These are phyloP conservation scores for Globisporangium spiculum DNA, from an alignment of 352 stramenopile species.

Conservation along the genomic window DNA sequence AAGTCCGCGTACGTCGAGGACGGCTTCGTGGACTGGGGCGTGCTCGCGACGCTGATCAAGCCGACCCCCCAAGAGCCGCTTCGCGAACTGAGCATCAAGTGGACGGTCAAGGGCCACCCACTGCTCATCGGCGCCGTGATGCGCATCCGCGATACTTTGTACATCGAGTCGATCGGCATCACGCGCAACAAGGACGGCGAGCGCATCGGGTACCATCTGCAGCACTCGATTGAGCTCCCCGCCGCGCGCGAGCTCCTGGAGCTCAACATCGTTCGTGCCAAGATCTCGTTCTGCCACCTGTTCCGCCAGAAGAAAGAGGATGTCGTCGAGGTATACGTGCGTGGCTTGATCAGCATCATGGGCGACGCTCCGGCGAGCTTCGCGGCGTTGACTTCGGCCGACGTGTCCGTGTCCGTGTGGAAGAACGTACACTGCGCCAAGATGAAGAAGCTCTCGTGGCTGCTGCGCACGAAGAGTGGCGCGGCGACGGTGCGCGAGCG, in stretches of 20 bases:
- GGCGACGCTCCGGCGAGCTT: slow-evolving; percentile 29
- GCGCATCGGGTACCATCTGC: slow-evolving; percentile 53
- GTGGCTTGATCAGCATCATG: slow-evolving; percentile 27
- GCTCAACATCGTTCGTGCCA: slow-evolving; percentile 31
- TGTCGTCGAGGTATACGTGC: slow-evolving; percentile 39
- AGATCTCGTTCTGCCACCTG: slow-evolving; percentile 47
- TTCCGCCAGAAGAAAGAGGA: slow-evolving; percentile 34
- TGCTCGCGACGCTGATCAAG: slow-evolving; percentile 32
- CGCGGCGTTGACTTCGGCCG: slow-evolving; percentile 21
- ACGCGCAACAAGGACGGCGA: slow-evolving; percentile 35
- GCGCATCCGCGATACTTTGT: slow-evolving; percentile 51
- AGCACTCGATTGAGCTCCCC: slow-evolving; percentile 42
- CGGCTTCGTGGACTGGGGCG: slow-evolving; percentile 48
- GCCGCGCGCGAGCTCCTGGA: slow-evolving; percentile 37
- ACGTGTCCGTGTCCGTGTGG: slow-evolving; percentile 1
- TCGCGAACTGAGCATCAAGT: slow-evolving; percentile 57
- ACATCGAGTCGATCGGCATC: slow-evolving; percentile 47
- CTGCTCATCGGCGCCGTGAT: slow-evolving; percentile 29
- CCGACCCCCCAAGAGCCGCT: slow-evolving; percentile 42
- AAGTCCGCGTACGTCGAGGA: slow-evolving; percentile 48
- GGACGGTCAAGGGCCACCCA: slow-evolving; percentile 37
- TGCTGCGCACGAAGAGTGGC: slow-evolving; percentile 9
- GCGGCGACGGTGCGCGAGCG: neutral
- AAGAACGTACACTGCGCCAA: slow-evolving; percentile 31
- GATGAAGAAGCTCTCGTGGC: slow-evolving; percentile 41